Conservation (phyloP, 192 early-diverging fungal species). For the Spinellus fusiger region DNA sequence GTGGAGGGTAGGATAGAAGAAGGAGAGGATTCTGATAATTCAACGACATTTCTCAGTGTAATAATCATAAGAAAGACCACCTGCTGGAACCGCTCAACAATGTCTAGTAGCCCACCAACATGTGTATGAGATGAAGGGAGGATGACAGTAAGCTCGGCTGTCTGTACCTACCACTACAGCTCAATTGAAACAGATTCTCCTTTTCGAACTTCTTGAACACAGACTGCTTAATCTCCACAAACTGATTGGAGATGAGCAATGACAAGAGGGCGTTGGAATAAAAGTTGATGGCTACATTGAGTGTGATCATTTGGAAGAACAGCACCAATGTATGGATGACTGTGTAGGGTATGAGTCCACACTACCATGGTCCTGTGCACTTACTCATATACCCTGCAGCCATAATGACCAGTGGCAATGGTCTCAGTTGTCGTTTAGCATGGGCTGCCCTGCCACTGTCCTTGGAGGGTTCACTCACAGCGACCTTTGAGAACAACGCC, state of each 20-base stretch:
- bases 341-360: conserved; percentile 1
- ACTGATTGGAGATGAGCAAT: conserved; percentile 94
- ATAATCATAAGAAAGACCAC: conserved; percentile 85
- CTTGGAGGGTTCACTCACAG: conserved; percentile 37
- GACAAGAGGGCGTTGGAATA: conserved; percentile 92
- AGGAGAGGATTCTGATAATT: conserved; percentile 68
- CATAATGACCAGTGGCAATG: conserved; percentile 61
- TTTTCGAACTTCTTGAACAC: conserved; percentile 97
- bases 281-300: conserved; percentile 95
- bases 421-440: conserved; percentile 38
- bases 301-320: conserved; percentile 92
- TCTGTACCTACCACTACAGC: conserved; percentile 66
- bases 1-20: conserved; percentile 53
- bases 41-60: conserved; percentile 83
- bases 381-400: conserved; percentile 80
- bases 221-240: conserved; percentile 95
- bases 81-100: conserved; percentile 94
- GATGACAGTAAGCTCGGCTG: neutral
- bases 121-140: neutral
- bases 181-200: conserved; percentile 94
- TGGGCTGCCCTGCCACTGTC: conserved; percentile 17
- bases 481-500: conserved; percentile 83
- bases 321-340: conserved; percentile 84
- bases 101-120: conserved; percentile 50
- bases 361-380: conserved; percentile 1